A percentile compares a stretch with the other conserved stretches of the same genome.
phyloP scores from a whole-genome alignment of 805 yeast species.

The Nakazawaea molendinolei region DNA sequence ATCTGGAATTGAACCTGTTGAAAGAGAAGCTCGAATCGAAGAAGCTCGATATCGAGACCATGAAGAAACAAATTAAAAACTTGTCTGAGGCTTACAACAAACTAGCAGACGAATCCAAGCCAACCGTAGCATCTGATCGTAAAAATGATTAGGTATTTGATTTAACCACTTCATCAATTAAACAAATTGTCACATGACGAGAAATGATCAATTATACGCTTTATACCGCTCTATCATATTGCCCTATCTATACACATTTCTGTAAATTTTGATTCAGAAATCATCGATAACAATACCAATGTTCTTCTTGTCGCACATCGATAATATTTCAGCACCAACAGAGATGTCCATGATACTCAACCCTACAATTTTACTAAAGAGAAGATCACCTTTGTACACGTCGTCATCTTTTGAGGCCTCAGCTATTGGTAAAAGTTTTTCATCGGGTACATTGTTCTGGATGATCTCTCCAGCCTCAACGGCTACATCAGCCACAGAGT shows the following conservation, averaged over 20 bases:
- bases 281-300: slow-evolving; percentile 27
- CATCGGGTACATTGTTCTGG: slow-evolving; percentile 30
- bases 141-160: slow-evolving; percentile 10
- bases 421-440: slow-evolving; percentile 27
- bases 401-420: slow-evolving; percentile 12
- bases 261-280: slow-evolving; percentile 16
- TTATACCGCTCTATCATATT: too few species aligned
- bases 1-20: slow-evolving; percentile 26
- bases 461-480: slow-evolving; percentile 63
- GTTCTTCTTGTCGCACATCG: slow-evolving; percentile 19
- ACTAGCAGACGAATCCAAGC: slow-evolving; percentile 21
- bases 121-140: slow-evolving; percentile 2
- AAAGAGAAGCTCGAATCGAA: slow-evolving; percentile 27
- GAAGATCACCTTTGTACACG: slow-evolving; percentile 20
- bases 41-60: slow-evolving; percentile 30
- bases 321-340: slow-evolving; percentile 38
- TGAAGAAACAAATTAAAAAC: slow-evolving; percentile 38
- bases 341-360: slow-evolving; percentile 58
- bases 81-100: slow-evolving; percentile 34
- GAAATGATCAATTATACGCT: too few species aligned
- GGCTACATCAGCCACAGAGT: slow-evolving; percentile 48
- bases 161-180: too few species aligned
- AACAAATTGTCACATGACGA: too few species aligned
- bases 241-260: neutral
- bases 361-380: slow-evolving; percentile 53